phyloP scores from a whole-genome alignment of 345 rosid species.

The Hypericum perforatum region DNA sequence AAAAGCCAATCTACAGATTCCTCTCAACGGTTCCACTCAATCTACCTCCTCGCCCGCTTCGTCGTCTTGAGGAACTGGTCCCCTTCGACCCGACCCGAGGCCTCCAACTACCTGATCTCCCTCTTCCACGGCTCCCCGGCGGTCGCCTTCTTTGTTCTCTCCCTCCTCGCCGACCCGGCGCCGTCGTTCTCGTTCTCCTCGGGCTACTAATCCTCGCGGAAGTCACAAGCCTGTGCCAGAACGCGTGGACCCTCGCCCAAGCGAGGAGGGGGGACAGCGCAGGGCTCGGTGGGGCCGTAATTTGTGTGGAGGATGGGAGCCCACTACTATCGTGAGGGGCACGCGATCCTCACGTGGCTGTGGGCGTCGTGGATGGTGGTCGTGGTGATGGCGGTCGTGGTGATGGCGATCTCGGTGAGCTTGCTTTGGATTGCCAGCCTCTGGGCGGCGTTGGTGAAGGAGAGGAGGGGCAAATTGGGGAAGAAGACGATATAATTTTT shows the following conservation, averaged over 20 bases:
- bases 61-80: conserved; percentile 1
- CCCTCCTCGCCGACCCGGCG: neutral
- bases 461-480: conserved; percentile 26
- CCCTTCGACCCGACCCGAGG: neutral
- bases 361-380: conserved; percentile 85
- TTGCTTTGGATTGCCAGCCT: conserved; percentile 71
- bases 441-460: conserved; percentile 60
- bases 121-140: neutral
- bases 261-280: conserved; percentile 37
- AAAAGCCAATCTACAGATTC: too few species aligned
- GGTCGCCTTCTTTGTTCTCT: neutral
- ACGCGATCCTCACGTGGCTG: conserved; percentile 62
- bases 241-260: conserved; percentile 74
- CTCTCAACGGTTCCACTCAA: neutral
- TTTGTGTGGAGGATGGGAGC: conserved; percentile 52
- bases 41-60: neutral
- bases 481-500: neutral
- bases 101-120: conserved; percentile 3
- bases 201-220: conserved; percentile 64
- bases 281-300: conserved; percentile 58
- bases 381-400: too few species aligned
- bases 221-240: conserved; percentile 83
- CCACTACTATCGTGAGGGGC: conserved; percentile 40
- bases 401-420: conserved; percentile 58
- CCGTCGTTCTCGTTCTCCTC: conserved; percentile 18